These are phyloP conservation scores for Patellifolia procumbens DNA, from an alignment of 179 eudicot genomes.

Conservation along the genomic window DNA sequence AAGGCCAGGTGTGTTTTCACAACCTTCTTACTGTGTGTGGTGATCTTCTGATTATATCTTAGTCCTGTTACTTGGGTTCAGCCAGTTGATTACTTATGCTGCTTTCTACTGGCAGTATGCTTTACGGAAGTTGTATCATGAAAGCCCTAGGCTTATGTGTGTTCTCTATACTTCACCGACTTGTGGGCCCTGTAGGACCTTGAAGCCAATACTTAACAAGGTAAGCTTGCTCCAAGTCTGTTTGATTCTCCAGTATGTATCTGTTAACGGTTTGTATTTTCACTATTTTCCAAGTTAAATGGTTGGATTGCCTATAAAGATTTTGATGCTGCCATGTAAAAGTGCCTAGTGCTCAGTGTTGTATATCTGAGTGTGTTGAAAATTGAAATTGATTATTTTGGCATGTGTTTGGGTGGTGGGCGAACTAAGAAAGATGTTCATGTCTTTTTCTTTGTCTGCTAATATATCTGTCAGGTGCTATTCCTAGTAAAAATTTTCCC, in stretches of 20 bases:
- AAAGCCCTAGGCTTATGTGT: constrained; percentile 90
- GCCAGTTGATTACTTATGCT: constrained; percentile 13
- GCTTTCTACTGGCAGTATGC: constrained; percentile 64
- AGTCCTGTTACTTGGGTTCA: not conserved
- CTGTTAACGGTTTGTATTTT: not conserved
- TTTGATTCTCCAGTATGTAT: not conserved
- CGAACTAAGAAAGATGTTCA: not conserved
- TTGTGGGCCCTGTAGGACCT: constrained; percentile 96
- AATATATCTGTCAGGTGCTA: not conserved
- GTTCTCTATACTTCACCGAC: constrained; percentile 91
- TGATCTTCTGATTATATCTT: constrained; percentile 13
- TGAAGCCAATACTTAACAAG: constrained; percentile 97
- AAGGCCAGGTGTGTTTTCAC: constrained; percentile 70
- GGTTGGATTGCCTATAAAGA: not conserved
- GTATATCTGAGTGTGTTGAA: not conserved
- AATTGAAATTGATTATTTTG: not conserved
- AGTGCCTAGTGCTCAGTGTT: not conserved
- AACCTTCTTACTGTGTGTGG: constrained; percentile 19
- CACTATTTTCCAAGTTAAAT: not conserved
- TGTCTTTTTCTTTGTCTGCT: not conserved
- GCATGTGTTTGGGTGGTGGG: not conserved
- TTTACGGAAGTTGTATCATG: constrained; percentile 91
- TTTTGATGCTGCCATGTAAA: not conserved
- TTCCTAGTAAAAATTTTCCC: too few species aligned
- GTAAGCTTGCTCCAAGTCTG: constrained; percentile 36